Evolutionary conservation across 2,329 filamentous ascomycete genomes (phyloP).

Genomic region (Microdochium bolleyi): DNA sequence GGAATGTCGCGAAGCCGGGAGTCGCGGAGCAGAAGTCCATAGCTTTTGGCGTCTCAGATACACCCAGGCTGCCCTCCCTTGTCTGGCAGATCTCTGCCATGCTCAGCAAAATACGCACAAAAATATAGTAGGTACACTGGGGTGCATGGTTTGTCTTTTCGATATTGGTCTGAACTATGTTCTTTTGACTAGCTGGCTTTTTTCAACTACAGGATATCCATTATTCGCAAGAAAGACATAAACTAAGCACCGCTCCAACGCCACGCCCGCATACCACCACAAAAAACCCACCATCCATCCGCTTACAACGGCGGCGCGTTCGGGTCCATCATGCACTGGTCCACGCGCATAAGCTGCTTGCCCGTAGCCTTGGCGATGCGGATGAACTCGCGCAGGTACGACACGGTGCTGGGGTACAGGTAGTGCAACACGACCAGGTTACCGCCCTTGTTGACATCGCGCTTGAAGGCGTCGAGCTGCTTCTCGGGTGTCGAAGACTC

Average conservation of each 20-base stretch:
- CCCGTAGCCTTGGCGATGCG: slow-evolving; percentile 54
- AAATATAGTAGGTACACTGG: background rate
- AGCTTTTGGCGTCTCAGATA: background rate
- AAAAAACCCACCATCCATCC: background rate
- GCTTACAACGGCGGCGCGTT: slow-evolving; percentile 34
- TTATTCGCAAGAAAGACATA: background rate
- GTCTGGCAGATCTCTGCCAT: background rate
- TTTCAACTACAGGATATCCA: background rate
- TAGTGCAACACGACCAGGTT: slow-evolving; percentile 64
- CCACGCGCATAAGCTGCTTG: slow-evolving; percentile 58
- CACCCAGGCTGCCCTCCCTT: background rate
- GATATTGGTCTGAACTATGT: background rate
- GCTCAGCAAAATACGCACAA: background rate
- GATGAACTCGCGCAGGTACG: slow-evolving; percentile 58
- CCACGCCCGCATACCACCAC: background rate
- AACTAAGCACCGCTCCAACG: background rate
- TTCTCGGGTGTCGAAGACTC: slow-evolving; percentile 53
- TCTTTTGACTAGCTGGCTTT: background rate
- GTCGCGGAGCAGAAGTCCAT: background rate
- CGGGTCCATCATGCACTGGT: slow-evolving; percentile 58
- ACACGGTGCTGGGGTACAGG: slow-evolving; percentile 54
- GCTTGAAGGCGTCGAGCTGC: slow-evolving; percentile 57
- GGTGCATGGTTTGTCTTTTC: background rate
- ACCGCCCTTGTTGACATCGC: slow-evolving; percentile 54
- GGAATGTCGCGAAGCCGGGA: background rate